A percentile compares a stretch with the other conserved stretches of the same genome.
Evolutionary conservation across 2,329 filamentous ascomycete species (phyloP).

Genomic region (Colletotrichum sp.): DNA sequence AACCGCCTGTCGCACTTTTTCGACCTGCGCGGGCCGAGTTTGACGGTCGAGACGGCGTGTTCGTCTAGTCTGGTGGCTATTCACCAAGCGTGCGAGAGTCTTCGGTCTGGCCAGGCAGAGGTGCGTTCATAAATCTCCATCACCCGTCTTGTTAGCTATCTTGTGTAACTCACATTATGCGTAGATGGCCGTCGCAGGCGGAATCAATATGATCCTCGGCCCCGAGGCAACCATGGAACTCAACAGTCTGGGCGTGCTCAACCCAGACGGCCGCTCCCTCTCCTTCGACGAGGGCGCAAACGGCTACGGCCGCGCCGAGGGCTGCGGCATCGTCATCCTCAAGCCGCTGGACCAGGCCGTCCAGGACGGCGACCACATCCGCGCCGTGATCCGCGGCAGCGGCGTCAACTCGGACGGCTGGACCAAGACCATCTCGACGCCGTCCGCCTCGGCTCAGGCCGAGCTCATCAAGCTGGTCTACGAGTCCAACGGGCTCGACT

Average conservation of each 20-base stretch:
- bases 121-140: constrained; percentile 24
- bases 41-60: constrained; percentile 58
- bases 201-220: not conserved
- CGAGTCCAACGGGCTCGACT: not conserved
- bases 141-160: not conserved
- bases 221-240: constrained; percentile 9
- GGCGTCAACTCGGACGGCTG: constrained; percentile 42
- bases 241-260: constrained; percentile 36
- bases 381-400: constrained; percentile 37
- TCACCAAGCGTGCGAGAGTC: constrained; percentile 41
- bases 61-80: constrained; percentile 51
- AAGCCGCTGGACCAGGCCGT: constrained; percentile 49
- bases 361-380: constrained; percentile 42
- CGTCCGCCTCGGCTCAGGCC: constrained; percentile 26
- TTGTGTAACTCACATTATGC: constrained; percentile 15
- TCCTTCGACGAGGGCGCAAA: not conserved
- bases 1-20: constrained; percentile 54
- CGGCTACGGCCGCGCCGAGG: constrained; percentile 12
- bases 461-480: constrained; percentile 5
- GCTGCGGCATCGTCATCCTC: constrained; percentile 38
- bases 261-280: constrained; percentile 28
- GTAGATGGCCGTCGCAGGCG: not conserved
- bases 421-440: constrained; percentile 43
- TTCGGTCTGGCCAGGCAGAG: constrained; percentile 27
- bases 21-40: constrained; percentile 49